Base-by-base conservation (phyloP, 805 yeast genomes). In the Blastobotrys americana region DNA sequence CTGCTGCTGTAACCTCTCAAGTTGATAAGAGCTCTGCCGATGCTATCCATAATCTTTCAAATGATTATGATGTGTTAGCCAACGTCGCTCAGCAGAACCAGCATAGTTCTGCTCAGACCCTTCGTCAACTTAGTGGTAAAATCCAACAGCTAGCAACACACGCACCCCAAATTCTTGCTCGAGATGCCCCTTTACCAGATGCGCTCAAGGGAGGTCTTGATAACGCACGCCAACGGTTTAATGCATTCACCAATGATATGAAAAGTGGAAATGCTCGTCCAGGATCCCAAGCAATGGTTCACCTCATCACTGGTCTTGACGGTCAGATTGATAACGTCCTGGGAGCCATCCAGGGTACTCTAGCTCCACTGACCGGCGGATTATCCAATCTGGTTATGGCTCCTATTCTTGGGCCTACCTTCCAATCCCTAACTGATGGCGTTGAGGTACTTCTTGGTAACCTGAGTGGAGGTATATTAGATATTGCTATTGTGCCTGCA, bases 401-500 rank as follows among this genome's bases (percentile, higher is more conserved):
- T 21, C 17, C 36, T 37, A 41, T 51, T 34, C 49, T 53, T 9
- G 55, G 53, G 8, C 55, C 55, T 13, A 38, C 51, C 3, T 51
- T 53, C 40, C 52, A 53, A 37, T 49, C 54, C 3, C 25, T 50
- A 6, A 51, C 53, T 34, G 53, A 54, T 25, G 58, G 56, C 17
- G 51, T 47, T 9, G 56, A 54, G 43, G 53, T 53, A 5, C 46
- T 54, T 10, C 41, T 53, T 37, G 53, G 51, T 2, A 54, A 53
- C 41, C 34, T 44, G 19, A 46, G 36, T 5, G 54, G 54, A 2
- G 53, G 53, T 20, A 44, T 41, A 13, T 5, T 41, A n/a, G 58
- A 53, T 49, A 39, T 54, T 17, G 57, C 51, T 18, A 40, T 57
- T 28, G 62, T 56, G 15, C 61, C 63, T 33, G 52, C 56, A 6